Percentiles rank a stretch among this genome's conserved stretches.
These are phyloP conservation scores for Pochonia chlamydosporia DNA, from an alignment of 2,329 filamentous ascomycete species.

Conservation along the genomic window DNA sequence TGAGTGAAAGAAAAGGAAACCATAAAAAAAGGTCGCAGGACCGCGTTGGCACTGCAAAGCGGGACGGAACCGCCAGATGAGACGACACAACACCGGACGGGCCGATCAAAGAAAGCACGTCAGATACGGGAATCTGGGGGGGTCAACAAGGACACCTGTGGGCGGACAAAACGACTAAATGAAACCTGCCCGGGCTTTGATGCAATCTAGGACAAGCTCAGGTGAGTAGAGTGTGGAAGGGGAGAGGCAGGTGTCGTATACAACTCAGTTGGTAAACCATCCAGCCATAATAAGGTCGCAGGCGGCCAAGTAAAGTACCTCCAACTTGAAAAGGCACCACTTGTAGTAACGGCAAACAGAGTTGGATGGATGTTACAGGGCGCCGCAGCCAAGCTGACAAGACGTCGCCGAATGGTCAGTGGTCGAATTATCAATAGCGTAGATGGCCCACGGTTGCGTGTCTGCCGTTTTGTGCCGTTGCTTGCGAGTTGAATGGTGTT, in stretches of 20 bases:
- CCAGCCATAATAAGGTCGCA: neutral
- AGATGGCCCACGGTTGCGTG: neutral
- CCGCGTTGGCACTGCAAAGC: neutral
- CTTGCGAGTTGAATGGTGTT: no score
- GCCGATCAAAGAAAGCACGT: conserved; percentile 5
- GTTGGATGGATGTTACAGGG: neutral
- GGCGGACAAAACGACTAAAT: conserved; percentile 1
- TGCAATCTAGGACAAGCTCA: conserved; percentile 4
- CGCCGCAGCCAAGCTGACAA: neutral
- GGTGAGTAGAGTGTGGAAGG: neutral
- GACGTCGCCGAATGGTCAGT: neutral
- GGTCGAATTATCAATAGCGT: neutral
- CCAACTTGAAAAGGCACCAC: no score
- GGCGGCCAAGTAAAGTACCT: neutral
- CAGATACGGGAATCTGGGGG: conserved; percentile 2
- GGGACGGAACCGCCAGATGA: neutral
- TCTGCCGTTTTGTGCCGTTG: neutral
- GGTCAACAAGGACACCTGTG: neutral
- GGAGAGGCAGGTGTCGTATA: neutral
- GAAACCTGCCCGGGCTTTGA: neutral
- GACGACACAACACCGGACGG: conserved; percentile 1
- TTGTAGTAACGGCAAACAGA: neutral
- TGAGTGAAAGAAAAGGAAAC: neutral
- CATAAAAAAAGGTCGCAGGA: neutral
- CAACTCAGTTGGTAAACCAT: neutral